phyloP scores from a whole-genome alignment of 2,329 filamentous ascomycete genomes.

The Exophiala spinifera region DNA sequence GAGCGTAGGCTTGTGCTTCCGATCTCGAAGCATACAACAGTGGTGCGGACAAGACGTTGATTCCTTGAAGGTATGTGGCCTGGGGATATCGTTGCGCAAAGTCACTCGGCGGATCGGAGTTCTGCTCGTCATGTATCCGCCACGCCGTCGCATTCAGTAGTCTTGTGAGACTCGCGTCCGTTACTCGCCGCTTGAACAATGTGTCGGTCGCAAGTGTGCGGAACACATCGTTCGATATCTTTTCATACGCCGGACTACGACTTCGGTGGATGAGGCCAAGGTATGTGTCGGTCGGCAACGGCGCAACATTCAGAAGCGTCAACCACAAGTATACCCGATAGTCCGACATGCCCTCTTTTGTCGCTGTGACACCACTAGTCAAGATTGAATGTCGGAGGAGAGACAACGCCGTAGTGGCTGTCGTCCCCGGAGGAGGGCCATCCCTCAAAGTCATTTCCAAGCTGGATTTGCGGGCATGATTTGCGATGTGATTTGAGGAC shows the following conservation, averaged over 20 bases:
- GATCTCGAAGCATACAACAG: conserved; percentile 93
- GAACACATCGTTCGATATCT: conserved; percentile 98
- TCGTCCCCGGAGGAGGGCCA: conserved; percentile 69
- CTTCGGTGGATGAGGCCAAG: conserved; percentile 87
- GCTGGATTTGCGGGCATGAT: conserved; percentile 46
- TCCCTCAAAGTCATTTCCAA: conserved; percentile 77
- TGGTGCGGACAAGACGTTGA: conserved; percentile 96
- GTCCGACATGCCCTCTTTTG: conserved; percentile 67
- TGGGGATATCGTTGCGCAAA: conserved; percentile 34
- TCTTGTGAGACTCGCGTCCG: conserved; percentile 89
- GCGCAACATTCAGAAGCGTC: conserved; percentile 81
- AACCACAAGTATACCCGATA: conserved; percentile 95
- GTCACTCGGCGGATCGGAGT: conserved; percentile 49
- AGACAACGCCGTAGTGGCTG: conserved; percentile 40
- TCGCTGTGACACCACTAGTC: conserved; percentile 49
- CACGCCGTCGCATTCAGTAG: conserved; percentile 93
- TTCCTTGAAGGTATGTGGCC: conserved; percentile 79
- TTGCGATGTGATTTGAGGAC: conserved; percentile 43
- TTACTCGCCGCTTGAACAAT: conserved; percentile 92
- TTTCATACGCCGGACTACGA: conserved; percentile 89
- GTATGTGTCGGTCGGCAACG: conserved; percentile 82
- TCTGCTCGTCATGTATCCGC: conserved; percentile 78
- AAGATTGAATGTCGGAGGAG: conserved; percentile 50
- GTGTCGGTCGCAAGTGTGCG: conserved; percentile 94
- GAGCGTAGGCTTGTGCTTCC: conserved; percentile 89